phyloP scores from a whole-genome alignment of 1,139 yeast species.

The Geotrichum citri-aurantii region DNA sequence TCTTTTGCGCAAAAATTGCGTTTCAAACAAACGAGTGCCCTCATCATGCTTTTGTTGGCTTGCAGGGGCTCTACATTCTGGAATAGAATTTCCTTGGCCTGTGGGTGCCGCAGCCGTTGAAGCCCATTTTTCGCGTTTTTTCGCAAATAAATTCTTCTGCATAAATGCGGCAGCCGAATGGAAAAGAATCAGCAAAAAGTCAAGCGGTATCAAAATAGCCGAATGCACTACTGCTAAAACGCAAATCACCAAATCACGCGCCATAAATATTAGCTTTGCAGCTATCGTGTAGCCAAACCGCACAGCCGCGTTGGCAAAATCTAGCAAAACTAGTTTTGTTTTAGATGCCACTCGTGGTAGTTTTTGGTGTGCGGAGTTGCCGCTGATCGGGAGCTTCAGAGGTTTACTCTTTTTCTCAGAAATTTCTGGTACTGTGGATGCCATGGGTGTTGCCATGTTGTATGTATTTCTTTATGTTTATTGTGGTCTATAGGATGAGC shows the following conservation, averaged over 20 bases:
- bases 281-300: constrained; percentile 12
- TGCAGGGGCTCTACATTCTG: background rate
- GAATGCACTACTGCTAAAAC: constrained; percentile 4
- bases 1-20: background rate
- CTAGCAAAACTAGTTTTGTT: constrained; percentile 29
- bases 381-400: background rate
- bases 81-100: no score
- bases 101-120: background rate
- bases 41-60: background rate
- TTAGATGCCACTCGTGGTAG: background rate
- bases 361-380: background rate
- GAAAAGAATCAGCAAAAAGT: background rate
- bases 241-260: background rate
- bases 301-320: constrained; percentile 9
- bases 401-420: no score
- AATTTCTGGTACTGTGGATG: no score
- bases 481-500: background rate
- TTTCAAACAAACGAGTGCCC: background rate
- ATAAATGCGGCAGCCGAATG: background rate
- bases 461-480: background rate
- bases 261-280: constrained; percentile 3
- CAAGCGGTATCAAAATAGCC: background rate
- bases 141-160: background rate
- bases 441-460: background rate
- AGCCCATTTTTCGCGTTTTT: background rate